Conservation (phyloP, 2,329 filamentous ascomycete species). For the Cercospora zeina region DNA sequence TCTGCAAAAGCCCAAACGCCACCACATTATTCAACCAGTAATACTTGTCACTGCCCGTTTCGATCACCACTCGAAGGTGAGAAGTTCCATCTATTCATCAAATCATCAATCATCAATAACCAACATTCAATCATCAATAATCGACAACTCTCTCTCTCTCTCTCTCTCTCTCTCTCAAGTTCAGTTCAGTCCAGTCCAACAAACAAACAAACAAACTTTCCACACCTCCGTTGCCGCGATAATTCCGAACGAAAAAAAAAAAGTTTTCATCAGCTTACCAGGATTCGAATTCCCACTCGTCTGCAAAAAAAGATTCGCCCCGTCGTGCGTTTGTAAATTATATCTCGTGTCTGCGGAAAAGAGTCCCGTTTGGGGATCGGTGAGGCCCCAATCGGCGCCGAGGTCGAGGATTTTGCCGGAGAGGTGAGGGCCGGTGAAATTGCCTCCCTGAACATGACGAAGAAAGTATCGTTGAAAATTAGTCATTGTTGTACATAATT, state of each 20-base stretch:
- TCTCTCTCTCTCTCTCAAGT: too few species aligned
- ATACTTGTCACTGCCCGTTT: conserved; percentile 41
- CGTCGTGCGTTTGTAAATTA: conserved; percentile 42
- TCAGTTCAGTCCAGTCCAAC: neutral
- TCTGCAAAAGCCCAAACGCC: conserved; percentile 28
- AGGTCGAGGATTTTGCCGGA: conserved; percentile 39
- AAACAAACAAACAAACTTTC: neutral
- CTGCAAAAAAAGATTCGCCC: conserved; percentile 40
- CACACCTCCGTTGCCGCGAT: too few species aligned
- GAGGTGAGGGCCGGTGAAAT: conserved; percentile 37
- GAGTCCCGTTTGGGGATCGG: conserved; percentile 35
- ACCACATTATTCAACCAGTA: conserved; percentile 45
- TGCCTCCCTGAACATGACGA: conserved; percentile 28
- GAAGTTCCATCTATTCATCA: conserved; percentile 29
- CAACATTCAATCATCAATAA: too few species aligned
- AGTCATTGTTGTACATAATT: neutral
- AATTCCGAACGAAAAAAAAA: too few species aligned
- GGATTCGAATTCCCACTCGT: conserved; percentile 38
- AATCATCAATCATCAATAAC: neutral
- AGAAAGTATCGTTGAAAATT: too few species aligned
- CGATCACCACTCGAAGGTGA: conserved; percentile 41
- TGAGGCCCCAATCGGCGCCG: conserved; percentile 45
- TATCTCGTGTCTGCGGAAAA: conserved; percentile 43
- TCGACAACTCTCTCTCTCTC: too few species aligned
- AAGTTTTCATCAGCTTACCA: conserved; percentile 9